Base-by-base conservation (phyloP, 2,329 filamentous ascomycete genomes). In the Trichoderma koningiopsis region DNA sequence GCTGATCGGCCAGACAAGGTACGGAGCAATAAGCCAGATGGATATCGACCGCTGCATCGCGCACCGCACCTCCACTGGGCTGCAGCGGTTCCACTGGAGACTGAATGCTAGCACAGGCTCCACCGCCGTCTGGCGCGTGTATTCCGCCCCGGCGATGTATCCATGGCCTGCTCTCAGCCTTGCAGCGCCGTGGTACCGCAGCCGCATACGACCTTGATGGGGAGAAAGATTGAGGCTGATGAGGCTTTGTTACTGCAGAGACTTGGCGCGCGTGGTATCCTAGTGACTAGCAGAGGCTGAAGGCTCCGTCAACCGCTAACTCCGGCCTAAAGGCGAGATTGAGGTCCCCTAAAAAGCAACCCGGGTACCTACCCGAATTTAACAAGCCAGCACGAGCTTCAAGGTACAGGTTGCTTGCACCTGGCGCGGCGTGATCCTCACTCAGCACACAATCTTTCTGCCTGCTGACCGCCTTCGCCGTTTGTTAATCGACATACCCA, bases 381-480 rank as follows among this genome's bases (percentile, higher is more conserved):
- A 33, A 29, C 24, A 35, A 56, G 40, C 33, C 19, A 40, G 56
- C 33, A 13, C 33, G 11, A 61, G 65, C 57, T 29, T 61, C 65
- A 60, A 27, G 33, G 33, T 35, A 14, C 31, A 52, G 35, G 22
- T 35, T 59, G 31, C 57, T 24, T 43, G 31, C 57, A 19, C 43
- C 24, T 13, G 57, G 31, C 35, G 31, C 14, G 22, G 53, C 53
- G 35, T 52, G 53, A 57, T 53, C 66, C 49, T 69, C 47, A 33
- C 24, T 24, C 59, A 24, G 47, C 24, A 19, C 24, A 19, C 59
- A 24, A 22, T 37, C 31, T 64, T 69, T 69, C 67, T 69, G 67
- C 67, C 67, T 59, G 67, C 67, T 69, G 67, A 69, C 67, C 67
- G 67, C 67, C 60, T 69, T 69, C 53, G 29, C 40, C 14, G 47